Evolutionary conservation across 768 basidiomycete genomes (phyloP).

Genomic region (Erythrobasidium yunnanense): DNA sequence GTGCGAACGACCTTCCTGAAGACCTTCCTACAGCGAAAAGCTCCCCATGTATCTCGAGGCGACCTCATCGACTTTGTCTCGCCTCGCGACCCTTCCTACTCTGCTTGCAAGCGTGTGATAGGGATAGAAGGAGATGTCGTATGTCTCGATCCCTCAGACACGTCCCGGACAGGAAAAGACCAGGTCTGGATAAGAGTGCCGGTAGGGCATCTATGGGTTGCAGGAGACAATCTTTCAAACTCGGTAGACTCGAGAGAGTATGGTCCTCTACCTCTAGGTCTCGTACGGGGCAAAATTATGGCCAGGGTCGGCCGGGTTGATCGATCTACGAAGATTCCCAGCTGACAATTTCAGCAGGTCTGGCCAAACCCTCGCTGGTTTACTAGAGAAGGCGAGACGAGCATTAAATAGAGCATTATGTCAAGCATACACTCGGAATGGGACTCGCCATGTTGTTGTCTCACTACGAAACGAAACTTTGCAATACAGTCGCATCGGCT

Average conservation of each 20-base stretch:
- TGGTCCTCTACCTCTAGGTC: slow-evolving; percentile 74
- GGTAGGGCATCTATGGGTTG: slow-evolving; percentile 76
- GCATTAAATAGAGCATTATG: no score
- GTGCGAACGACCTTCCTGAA: slow-evolving; percentile 5
- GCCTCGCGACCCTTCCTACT: slow-evolving; percentile 8
- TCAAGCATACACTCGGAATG: no score
- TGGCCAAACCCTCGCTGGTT: neutral
- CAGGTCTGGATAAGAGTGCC: slow-evolving; percentile 61
- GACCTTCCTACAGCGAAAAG: neutral
- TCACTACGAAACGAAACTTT: no score
- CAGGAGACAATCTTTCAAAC: slow-evolving; percentile 71
- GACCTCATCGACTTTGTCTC: slow-evolving; percentile 26
- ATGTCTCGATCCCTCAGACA: slow-evolving; percentile 61
- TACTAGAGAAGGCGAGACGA: no score
- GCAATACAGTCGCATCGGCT: no score
- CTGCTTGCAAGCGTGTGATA: slow-evolving; percentile 68
- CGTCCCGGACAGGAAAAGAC: slow-evolving; percentile 31
- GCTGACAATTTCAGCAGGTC: no score
- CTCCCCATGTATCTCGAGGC: slow-evolving; percentile 13
- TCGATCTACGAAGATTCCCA: neutral
- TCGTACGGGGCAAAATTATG: slow-evolving; percentile 57
- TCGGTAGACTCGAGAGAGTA: slow-evolving; percentile 85
- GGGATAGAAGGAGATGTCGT: slow-evolving; percentile 81
- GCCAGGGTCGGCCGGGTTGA: slow-evolving; percentile 33
- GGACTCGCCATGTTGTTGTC: no score